Percentiles rank a stretch among this genome's conserved stretches.
phyloP scores from a whole-genome alignment of 257 asterid species.

The Haberlea rhodopensis region DNA sequence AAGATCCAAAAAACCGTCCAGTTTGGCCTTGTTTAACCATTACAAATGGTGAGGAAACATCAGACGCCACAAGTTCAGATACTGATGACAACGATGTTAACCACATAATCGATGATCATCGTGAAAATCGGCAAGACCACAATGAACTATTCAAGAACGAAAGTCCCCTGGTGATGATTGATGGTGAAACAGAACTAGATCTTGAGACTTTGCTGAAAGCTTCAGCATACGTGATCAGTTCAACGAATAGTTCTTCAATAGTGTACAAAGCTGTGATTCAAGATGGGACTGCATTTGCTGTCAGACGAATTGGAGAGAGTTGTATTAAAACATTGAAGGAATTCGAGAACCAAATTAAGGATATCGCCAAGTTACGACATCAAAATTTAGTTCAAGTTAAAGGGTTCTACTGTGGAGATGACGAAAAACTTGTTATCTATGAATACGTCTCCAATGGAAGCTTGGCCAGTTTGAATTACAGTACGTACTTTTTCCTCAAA shows the following conservation, averaged over 20 bases:
- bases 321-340: slow-evolving; percentile 54
- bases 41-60: slow-evolving; percentile 50
- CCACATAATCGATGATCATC: slow-evolving; percentile 21
- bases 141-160: slow-evolving; percentile 27
- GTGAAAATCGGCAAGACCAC: background rate
- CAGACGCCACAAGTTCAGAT: slow-evolving; percentile 60
- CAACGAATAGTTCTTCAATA: slow-evolving; percentile 53
- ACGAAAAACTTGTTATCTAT: slow-evolving; percentile 80
- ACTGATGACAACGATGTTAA: slow-evolving; percentile 33
- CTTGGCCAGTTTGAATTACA: slow-evolving; percentile 77
- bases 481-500: slow-evolving; percentile 49
- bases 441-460: slow-evolving; percentile 87
- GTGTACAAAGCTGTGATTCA: slow-evolving; percentile 86
- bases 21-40: slow-evolving; percentile 58
- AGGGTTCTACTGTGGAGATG: slow-evolving; percentile 88
- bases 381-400: slow-evolving; percentile 65
- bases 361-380: slow-evolving; percentile 65
- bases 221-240: slow-evolving; percentile 82
- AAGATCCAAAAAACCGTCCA: slow-evolving; percentile 33
- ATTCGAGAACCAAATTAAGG: slow-evolving; percentile 62
- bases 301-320: slow-evolving; percentile 78
- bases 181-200: slow-evolving; percentile 66
- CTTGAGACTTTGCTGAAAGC: slow-evolving; percentile 72
- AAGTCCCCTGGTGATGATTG: slow-evolving; percentile 69
- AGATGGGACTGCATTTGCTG: slow-evolving; percentile 74